Base-by-base conservation (phyloP, 305 asterid species). In the Fraxinus latifolia region DNA sequence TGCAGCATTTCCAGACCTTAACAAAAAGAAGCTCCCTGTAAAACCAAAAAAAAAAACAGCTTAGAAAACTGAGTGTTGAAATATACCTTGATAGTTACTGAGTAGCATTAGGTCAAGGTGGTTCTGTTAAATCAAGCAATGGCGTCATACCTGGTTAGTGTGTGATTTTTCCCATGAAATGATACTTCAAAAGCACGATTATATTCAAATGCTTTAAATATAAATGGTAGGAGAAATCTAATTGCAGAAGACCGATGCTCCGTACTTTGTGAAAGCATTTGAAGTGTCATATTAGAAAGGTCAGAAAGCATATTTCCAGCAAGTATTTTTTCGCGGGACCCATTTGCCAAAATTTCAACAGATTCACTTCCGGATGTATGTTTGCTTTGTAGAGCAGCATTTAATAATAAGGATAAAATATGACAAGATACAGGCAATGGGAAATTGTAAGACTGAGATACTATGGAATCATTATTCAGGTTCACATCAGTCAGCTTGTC, bases 301-400 rank as follows among this genome's bases (percentile, higher is more conserved):
- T 93, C 98, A 96, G 98, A 93, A 53, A 92, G 91, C 86, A 95
- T 67, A 87, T 91, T 91, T 82, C 93, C 92, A 74, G 93, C 90
- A 87, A 93, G 88, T 81, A 53, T 29, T 47, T 81, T 84, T 60
- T 84, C 85, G 77, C 14, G 76, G 84, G 80, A 78, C 77, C 82
- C 85, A 73, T 81, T 86, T 84, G 77, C 89, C 74, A 74, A 72
- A 47, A 83, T 80, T 84, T 85, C 78, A 76, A 80, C 86, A 74
- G 84, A 76, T 72, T 76, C 82, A 81, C 79, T 79, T 79, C 82
- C 89, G 65, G 32, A 53, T 44, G 83, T 82, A 80, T 60, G 83
- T 53, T 83, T 84, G 76, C 80, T 85, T 84, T 58, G 82, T 79
- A 90, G 87, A 81, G 95, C 86, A 84, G 95, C 91, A 84, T 90